These are phyloP conservation scores for Calocera cornea DNA, from an alignment of 768 basidiomycete species.

Conservation along the genomic window DNA sequence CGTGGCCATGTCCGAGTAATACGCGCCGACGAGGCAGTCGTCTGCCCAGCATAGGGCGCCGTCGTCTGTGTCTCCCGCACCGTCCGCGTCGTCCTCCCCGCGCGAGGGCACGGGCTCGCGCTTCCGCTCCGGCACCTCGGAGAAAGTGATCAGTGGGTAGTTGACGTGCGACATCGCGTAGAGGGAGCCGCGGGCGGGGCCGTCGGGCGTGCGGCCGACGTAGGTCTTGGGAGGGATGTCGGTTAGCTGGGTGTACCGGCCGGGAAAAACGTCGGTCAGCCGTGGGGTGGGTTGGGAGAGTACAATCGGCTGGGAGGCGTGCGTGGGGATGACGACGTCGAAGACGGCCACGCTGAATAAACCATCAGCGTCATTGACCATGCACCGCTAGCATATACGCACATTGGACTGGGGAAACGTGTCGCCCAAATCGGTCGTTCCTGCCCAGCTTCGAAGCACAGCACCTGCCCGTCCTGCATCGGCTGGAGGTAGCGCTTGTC, in stretches of 20 bases:
- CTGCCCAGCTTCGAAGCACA: constrained; percentile 41
- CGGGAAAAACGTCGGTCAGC: constrained; percentile 56
- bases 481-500: constrained; percentile 74
- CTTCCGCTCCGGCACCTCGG: constrained; percentile 20
- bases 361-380: background rate
- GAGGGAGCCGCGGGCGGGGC: constrained; percentile 39
- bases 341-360: constrained; percentile 61
- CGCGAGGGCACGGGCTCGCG: constrained; percentile 16
- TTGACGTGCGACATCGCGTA: constrained; percentile 74
- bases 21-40: constrained; percentile 13
- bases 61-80: background rate
- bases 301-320: constrained; percentile 52
- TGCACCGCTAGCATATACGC: constrained; percentile 19
- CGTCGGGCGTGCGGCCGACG: constrained; percentile 59
- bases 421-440: constrained; percentile 39
- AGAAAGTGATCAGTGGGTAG: constrained; percentile 60
- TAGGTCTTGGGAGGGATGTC: constrained; percentile 54
- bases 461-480: constrained; percentile 61
- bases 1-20: background rate
- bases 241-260: constrained; percentile 21
- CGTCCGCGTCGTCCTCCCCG: constrained; percentile 10
- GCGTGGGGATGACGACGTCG: constrained; percentile 45
- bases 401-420: constrained; percentile 56
- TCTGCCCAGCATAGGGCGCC: constrained; percentile 10
- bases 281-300: constrained; percentile 76